Evolutionary conservation across 176 grass and related monocot species (phyloP).

Genomic region (Oryza coarctata): DNA sequence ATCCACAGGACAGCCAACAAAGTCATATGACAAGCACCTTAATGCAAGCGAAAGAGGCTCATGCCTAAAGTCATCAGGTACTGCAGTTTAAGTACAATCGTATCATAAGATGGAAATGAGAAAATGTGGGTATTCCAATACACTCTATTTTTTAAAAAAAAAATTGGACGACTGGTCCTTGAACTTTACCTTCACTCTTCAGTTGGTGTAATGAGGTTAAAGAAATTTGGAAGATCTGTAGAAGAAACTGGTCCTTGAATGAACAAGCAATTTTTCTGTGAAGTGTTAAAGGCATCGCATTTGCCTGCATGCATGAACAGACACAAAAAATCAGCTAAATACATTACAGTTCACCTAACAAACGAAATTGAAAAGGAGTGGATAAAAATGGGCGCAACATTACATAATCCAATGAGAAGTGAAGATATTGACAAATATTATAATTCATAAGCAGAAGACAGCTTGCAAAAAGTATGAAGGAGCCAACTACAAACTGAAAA

Average conservation of each 20-base stretch:
- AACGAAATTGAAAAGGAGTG: neutral
- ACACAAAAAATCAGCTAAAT: conserved; percentile 16
- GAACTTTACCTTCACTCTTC: conserved; percentile 70
- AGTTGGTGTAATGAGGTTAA: conserved; percentile 89
- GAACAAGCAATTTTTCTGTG: conserved; percentile 77
- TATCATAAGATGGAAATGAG: conserved; percentile 23
- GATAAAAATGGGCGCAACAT: neutral
- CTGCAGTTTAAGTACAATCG: conserved; percentile 52
- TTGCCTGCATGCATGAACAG: conserved; percentile 56
- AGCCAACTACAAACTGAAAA: conserved; percentile 8
- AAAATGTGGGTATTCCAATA: conserved; percentile 32
- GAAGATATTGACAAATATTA: neutral
- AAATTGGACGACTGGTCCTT: conserved; percentile 50
- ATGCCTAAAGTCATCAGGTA: conserved; percentile 65
- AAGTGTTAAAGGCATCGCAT: conserved; percentile 61
- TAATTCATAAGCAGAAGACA: neutral
- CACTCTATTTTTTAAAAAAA: conserved; percentile 4
- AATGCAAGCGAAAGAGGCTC: conserved; percentile 84
- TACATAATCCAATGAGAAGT: neutral
- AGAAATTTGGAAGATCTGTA: conserved; percentile 99
- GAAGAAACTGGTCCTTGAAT: conserved; percentile 93
- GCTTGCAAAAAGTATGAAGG: conserved; percentile 26
- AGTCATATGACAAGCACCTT: conserved; percentile 97
- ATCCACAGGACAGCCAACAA: conserved; percentile 93
- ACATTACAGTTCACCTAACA: neutral